phyloP scores from a whole-genome alignment of 2,329 filamentous ascomycete genomes.

The Fusarium proliferatum region DNA sequence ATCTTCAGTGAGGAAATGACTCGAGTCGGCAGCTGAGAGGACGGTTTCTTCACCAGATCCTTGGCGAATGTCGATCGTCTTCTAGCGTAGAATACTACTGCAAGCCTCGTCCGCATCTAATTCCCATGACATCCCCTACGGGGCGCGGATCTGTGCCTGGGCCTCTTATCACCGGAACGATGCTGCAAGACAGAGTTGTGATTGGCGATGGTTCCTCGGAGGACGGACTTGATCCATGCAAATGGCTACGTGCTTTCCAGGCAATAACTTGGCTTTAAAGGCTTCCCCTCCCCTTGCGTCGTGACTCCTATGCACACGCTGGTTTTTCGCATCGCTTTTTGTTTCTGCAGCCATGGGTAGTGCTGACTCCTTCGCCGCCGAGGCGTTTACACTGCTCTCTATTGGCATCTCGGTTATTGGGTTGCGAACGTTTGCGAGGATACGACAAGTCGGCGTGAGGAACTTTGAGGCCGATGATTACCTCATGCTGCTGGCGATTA shows the following conservation, averaged over 20 bases:
- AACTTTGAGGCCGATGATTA: constrained; percentile 62
- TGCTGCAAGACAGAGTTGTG: neutral
- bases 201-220: neutral
- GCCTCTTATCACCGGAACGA: neutral
- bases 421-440: constrained; percentile 61
- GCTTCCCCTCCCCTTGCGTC: neutral
- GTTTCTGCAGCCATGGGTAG: neutral
- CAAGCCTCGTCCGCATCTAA: neutral
- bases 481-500: constrained; percentile 44
- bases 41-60: neutral
- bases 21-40: neutral
- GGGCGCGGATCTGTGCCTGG: neutral
- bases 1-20: neutral
- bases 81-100: neutral
- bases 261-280: neutral
- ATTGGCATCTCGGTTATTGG: constrained; percentile 60
- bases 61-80: neutral
- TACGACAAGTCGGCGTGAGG: constrained; percentile 52
- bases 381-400: constrained; percentile 57
- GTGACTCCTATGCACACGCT: neutral
- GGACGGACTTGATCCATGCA: neutral
- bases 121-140: neutral
- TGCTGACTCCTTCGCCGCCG: constrained; percentile 30
- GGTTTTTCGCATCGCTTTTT: neutral
- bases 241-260: neutral